These are phyloP conservation scores for Fusarium oligoseptatum DNA, from an alignment of 2,329 filamentous ascomycete genomes.

Conservation along the genomic window DNA sequence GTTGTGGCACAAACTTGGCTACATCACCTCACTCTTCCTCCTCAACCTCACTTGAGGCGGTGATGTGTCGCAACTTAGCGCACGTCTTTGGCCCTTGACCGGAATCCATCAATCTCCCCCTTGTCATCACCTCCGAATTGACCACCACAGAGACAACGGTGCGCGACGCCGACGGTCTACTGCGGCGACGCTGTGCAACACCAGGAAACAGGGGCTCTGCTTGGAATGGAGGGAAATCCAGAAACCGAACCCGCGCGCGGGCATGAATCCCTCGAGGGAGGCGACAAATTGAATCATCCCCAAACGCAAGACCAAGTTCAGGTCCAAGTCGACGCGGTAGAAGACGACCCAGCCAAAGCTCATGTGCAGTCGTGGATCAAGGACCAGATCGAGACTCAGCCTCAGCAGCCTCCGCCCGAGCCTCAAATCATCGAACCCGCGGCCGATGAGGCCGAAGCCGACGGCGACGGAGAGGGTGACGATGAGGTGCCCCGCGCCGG, in stretches of 20 bases:
- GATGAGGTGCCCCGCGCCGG: conserved; percentile 36
- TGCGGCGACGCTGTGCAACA: conserved; percentile 19
- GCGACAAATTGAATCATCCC: conserved; percentile 11
- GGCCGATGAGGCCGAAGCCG: background rate
- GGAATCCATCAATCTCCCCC: conserved; percentile 13
- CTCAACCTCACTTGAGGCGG: conserved; percentile 9
- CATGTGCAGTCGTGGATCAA: conserved; percentile 39
- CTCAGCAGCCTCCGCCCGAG: conserved; percentile 27
- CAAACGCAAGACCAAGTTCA: conserved; percentile 10
- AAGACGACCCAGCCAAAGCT: conserved; percentile 24
- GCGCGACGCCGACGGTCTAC: background rate
- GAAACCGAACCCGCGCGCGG: conserved; percentile 30
- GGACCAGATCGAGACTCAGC: conserved; percentile 28
- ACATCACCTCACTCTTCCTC: conserved; percentile 13
- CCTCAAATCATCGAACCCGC: conserved; percentile 10
- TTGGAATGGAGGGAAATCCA: conserved; percentile 48
- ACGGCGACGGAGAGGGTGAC: conserved; percentile 20
- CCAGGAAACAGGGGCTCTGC: conserved; percentile 11
- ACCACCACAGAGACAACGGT: conserved; percentile 11
- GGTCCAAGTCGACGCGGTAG: conserved; percentile 13
- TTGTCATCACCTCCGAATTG: conserved; percentile 8
- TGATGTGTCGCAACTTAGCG: conserved; percentile 27
- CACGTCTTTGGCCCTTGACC: conserved; percentile 4
- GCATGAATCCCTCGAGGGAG: conserved; percentile 10
- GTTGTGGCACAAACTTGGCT: conserved; percentile 1